A percentile compares a stretch with the other conserved stretches of the same genome.
Evolutionary conservation across 2,329 filamentous ascomycete genomes (phyloP).

Genomic region (Colletotrichum sp.): DNA sequence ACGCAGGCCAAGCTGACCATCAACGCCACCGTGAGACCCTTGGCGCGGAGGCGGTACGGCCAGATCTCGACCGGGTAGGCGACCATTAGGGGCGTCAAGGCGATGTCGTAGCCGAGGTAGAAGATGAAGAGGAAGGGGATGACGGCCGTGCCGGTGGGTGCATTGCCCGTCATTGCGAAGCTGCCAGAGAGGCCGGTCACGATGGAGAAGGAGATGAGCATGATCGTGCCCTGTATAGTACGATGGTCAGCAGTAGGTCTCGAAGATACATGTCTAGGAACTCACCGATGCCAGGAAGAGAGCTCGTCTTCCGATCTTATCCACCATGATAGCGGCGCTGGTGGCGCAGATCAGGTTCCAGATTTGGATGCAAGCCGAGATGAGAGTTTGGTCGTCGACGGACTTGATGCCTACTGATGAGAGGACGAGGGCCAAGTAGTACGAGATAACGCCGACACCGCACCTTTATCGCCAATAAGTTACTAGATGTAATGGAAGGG

Average conservation of each 20-base stretch:
- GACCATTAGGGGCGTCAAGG: not conserved
- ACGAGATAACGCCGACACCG: not conserved
- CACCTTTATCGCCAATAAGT: not conserved
- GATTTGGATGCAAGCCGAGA: not conserved
- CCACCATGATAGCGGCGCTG: not conserved
- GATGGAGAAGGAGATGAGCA: not conserved
- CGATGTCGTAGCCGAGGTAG: not conserved
- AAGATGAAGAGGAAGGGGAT: not conserved
- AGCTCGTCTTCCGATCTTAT: not conserved
- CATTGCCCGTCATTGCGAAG: not conserved
- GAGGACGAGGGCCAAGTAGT: constrained; percentile 4
- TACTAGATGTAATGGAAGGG: not conserved
- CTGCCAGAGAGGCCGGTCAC: not conserved
- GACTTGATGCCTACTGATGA: constrained; percentile 22
- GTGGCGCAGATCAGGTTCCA: not conserved
- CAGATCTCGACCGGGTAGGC: not conserved
- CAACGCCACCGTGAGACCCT: not conserved
- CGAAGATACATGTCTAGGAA: not conserved
- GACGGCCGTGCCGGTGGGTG: not conserved
- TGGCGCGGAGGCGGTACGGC: not conserved
- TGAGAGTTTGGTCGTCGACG: not conserved
- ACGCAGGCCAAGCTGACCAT: not conserved
- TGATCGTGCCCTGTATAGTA: not conserved
- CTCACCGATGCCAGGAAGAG: not conserved
- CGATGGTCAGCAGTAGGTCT: not conserved